These are phyloP conservation scores for Tolypocladium album DNA, from an alignment of 2,329 filamentous ascomycete genomes.

Conservation along the genomic window DNA sequence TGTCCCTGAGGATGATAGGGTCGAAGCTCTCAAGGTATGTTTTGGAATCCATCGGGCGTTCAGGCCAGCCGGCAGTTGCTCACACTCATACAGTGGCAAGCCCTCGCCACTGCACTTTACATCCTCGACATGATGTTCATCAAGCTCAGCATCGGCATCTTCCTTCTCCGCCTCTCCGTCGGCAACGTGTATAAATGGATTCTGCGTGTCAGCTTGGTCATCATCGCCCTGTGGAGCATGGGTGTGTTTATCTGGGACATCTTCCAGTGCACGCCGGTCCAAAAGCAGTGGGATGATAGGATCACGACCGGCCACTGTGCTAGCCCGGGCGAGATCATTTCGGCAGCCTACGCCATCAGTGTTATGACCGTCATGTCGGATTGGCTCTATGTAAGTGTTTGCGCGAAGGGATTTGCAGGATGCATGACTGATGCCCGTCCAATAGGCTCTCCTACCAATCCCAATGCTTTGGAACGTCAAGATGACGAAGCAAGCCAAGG, in stretches of 20 bases:
- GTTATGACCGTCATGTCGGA: constrained; percentile 42
- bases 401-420: background rate
- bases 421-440: background rate
- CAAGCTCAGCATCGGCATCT: constrained; percentile 44
- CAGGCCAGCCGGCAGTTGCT: background rate
- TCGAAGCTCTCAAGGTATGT: constrained; percentile 35
- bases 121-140: constrained; percentile 45
- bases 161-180: constrained; percentile 36
- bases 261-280: constrained; percentile 38
- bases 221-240: constrained; percentile 35
- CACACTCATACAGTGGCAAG: constrained; percentile 30
- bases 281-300: constrained; percentile 42
- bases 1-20: constrained; percentile 25
- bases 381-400: constrained; percentile 35
- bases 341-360: constrained; percentile 39
- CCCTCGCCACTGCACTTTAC: constrained; percentile 38
- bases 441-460: constrained; percentile 36
- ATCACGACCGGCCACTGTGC: constrained; percentile 32
- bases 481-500: constrained; percentile 40
- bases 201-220: constrained; percentile 31
- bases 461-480: constrained; percentile 44
- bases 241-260: constrained; percentile 41
- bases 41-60: background rate
- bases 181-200: constrained; percentile 36
- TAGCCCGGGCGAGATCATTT: constrained; percentile 29